These are phyloP conservation scores for Salix viminalis DNA, from an alignment of 345 rosid species.

Conservation along the genomic window DNA sequence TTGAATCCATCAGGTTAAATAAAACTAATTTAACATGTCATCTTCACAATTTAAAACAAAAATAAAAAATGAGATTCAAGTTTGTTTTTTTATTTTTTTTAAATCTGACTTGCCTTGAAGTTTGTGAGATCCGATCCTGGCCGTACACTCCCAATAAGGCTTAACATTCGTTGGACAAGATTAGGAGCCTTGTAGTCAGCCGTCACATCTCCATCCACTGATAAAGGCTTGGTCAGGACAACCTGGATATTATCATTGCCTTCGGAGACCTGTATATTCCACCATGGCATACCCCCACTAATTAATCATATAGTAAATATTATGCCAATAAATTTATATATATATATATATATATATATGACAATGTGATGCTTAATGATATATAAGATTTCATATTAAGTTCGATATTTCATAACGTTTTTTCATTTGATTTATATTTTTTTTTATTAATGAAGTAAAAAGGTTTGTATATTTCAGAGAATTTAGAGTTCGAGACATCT, in stretches of 20 bases:
- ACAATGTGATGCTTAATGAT: too few species aligned
- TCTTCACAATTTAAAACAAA: too few species aligned
- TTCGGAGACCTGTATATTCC: constrained; percentile 19
- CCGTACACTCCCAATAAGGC: constrained; percentile 52
- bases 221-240: constrained; percentile 45
- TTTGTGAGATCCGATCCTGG: constrained; percentile 59
- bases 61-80: too few species aligned
- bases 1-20: too few species aligned
- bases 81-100: too few species aligned
- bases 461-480: too few species aligned
- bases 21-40: too few species aligned
- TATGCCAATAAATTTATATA: background rate
- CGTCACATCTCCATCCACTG: constrained; percentile 39
- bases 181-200: constrained; percentile 44
- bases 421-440: background rate
- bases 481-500: background rate
- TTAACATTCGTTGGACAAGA: constrained; percentile 39
- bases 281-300: too few species aligned
- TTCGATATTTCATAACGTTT: background rate
- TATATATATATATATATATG: background rate
- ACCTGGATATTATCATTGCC: constrained; percentile 18
- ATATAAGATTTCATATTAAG: too few species aligned
- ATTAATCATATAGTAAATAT: background rate
- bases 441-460: background rate
- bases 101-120: constrained; percentile 40